Evolutionary conservation across 2,329 filamentous ascomycete species (phyloP), one percentile per base, ranked within the genome.

Genomic region (Ophiostoma perfectum): DNA sequence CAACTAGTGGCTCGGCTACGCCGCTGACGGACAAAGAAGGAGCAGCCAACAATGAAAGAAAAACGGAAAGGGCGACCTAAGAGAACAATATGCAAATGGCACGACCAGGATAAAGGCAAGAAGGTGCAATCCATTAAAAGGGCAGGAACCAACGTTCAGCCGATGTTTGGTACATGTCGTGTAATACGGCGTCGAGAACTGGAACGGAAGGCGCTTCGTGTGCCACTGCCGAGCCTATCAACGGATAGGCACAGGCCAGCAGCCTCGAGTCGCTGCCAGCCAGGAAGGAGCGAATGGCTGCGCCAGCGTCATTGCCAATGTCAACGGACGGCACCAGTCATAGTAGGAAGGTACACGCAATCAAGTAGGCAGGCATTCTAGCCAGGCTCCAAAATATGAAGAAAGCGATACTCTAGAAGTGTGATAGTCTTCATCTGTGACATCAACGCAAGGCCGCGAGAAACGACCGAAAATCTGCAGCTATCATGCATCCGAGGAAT

Each of bases 1-100:
- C 27, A 44, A 36, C 27, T 60, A 38, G 55, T 60, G 55, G 55
- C 38, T 42, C 60, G 60, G 39, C 38, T 63, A 63, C n/a, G 60
- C 60, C 60, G 60, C 39, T 42, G 60, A 41, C 16, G 60, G 60
- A 63, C 49, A 18, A 27, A 42, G 39, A 63, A 63, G 16, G 60
- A 63, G 14, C 16, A 39, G 16, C 14, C 8, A 9, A 8, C 12
- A 39, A 44, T 42, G 7, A 18, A 60, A 18, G 39, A 63, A 42
- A 60, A 42, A 12, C n/a, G 38, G 60, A 63, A 42, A 8, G 39
- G 27, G 38, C 8, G 1, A 18, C 16, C 39, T 18, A 42, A 16
- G 16, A n/a, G 27, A 9, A 18, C 60, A 42, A 44, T 16, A 27
- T 27, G 27, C 27, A 27, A 27, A 27, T 27, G 27, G 27, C 27